phyloP scores from a whole-genome alignment of 495 filamentous ascomycete genomes.

The Usnea hakonensis region DNA sequence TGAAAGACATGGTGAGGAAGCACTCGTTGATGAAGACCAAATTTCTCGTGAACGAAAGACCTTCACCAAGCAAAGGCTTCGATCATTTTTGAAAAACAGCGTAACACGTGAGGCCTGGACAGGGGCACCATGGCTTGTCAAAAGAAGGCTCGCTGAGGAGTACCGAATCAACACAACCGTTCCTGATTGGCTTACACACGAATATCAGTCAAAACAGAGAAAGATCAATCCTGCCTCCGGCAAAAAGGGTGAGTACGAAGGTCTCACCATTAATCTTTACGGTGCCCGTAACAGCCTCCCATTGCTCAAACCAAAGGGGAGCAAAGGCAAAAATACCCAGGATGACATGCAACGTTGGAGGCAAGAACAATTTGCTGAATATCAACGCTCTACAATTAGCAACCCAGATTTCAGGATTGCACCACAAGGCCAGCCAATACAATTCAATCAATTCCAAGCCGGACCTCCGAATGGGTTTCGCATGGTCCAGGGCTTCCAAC shows the following conservation, averaged over 20 bases:
- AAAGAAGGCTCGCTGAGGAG: constrained; percentile 70
- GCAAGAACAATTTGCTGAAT: constrained; percentile 45
- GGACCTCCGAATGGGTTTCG: constrained; percentile 15
- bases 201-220: constrained; percentile 67
- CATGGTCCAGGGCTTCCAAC: constrained; percentile 29
- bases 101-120: constrained; percentile 86
- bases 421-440: constrained; percentile 11
- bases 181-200: constrained; percentile 73
- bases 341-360: constrained; percentile 34
- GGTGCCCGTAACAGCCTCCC: constrained; percentile 53
- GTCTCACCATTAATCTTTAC: constrained; percentile 46
- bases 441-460: constrained; percentile 11
- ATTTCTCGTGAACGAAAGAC: constrained; percentile 82
- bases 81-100: constrained; percentile 91
- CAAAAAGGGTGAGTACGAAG: constrained; percentile 55
- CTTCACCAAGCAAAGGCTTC: constrained; percentile 91
- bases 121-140: constrained; percentile 92
- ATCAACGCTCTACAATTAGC: constrained; percentile 45
- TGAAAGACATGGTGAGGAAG: constrained; percentile 62
- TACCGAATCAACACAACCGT: constrained; percentile 81
- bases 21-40: constrained; percentile 69
- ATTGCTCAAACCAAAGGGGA: constrained; percentile 74
- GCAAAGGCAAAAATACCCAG: constrained; percentile 54
- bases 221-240: constrained; percentile 55
- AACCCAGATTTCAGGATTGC: constrained; percentile 37